phyloP scores from a whole-genome alignment of 1,139 yeast genomes.

The Pichia sp. region DNA sequence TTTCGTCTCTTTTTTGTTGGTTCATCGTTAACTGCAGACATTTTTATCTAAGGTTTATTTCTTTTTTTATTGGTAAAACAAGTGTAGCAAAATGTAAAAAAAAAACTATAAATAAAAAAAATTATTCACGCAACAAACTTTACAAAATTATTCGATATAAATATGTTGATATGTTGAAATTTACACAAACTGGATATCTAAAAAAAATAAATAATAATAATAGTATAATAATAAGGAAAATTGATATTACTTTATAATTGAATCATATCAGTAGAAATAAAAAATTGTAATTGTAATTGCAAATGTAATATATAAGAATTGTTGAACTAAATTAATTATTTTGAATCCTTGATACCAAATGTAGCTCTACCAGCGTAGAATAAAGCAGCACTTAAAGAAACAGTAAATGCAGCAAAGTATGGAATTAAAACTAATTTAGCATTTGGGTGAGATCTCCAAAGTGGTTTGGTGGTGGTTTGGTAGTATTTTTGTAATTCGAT shows the following conservation, averaged over 20 bases:
- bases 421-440: conserved; percentile 82
- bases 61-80: too few relatives aligned
- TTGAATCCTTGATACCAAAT: conserved; percentile 56
- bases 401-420: conserved; percentile 78
- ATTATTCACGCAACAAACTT: background rate
- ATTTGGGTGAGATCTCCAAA: conserved; percentile 71
- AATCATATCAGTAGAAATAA: background rate
- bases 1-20: conserved; percentile 13
- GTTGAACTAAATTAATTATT: conserved; percentile 7
- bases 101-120: background rate
- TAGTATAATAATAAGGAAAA: background rate
- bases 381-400: conserved; percentile 63
- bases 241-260: background rate
- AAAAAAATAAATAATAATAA: background rate
- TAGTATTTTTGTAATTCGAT: conserved; percentile 69
- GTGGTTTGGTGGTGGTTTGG: conserved; percentile 64
- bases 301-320: background rate
- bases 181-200: background rate
- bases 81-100: too few relatives aligned
- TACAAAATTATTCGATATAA: background rate
- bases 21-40: background rate
- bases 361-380: conserved; percentile 77
- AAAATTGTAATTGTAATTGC: background rate
- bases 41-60: background rate
- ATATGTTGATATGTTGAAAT: background rate